Base-by-base conservation (phyloP, 345 rosid species). In the Lenwebbia sp. region DNA sequence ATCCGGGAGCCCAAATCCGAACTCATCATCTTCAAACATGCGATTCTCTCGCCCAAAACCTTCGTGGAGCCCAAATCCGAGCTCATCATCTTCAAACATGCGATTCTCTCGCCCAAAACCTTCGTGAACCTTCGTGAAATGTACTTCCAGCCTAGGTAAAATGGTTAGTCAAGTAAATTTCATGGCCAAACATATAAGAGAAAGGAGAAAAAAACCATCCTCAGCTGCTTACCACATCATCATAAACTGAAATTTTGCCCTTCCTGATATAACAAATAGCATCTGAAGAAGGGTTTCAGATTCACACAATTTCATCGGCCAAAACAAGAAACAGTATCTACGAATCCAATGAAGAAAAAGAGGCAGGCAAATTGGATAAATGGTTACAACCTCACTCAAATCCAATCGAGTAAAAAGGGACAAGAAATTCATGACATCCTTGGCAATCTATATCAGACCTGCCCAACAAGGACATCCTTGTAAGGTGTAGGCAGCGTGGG, bases 381-480 rank as follows among this genome's bases (percentile, higher is more conserved):
- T 62, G 74, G 75, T 40, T 7, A 62, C 75, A 30, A 14, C 75
- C 40, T 62, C 40, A 30, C 75, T 62, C 22, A 30, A 28, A 14
- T 30, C 75, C 75, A 62, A 62, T 28, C 40, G 40, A 62, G 40
- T 30, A 62, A 28, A 28, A 62, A 28, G 15, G 52, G 52, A 78
- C 15, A 10, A 49, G 53, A 78, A 22, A 44, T 22, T n/a, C 83
- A 12, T 2, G 28, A 23, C n/a, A 41, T 78, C 53, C 53, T 21
- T 41, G 23, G 19, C 51, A 78, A 2, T 83, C 85, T 4, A 33
- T 55, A 28, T 85, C 88, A 92, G 47, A 84, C 47, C 47, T 88
- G 91, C 28, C 93, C 92, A 14, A 92, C 58, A 54, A 92, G 92
- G 86, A 89, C 94, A 89, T 93, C 91, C 88, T 88, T 94, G 87